Base-by-base conservation (phyloP, 495 filamentous ascomycete genomes). In the Trypethelium eluteriae region DNA sequence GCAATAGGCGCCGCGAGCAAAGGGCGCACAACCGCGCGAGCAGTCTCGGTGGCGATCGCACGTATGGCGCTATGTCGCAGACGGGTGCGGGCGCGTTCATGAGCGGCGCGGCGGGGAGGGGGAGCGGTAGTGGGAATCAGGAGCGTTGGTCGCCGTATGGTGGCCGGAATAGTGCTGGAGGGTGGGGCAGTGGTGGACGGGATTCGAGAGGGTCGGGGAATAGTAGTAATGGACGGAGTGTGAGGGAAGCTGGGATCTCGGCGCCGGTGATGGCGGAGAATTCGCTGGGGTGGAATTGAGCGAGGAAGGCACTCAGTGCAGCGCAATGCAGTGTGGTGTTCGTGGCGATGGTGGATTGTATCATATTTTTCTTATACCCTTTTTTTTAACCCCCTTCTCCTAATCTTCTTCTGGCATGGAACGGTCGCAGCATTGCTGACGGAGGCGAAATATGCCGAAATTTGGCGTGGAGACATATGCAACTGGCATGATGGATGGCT, bases 251-350 rank as follows among this genome's bases (percentile, higher is more conserved):
- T 78, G 83, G 69, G 82, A 92, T 92, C 70, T 89, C 87, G 50
- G 86, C 85, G 62, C 94, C 94, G 3, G 90, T 98, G 67, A 95
- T 93, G 82, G 90, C 93, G 50, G 94, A 96, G 82, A 98, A 98
- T 81, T 96, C 92, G 63, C 85, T 98, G 68, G 94, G 94, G 69
- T 98, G 94, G 94, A 97, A 96, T 80, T 98, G 71, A 78, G 62
- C 11, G 7, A 10, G 53, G 53, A n/a, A 44, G 14, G 25, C 25
- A 25, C 25, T 25, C 25, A 44, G 41, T 7, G 41, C 6, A 44
- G 14, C 0, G 14, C 6, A 44, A 44, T 7, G 14, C 7, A 44
- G 6, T 44, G 41, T 7, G 41, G 41, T 5, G 18, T 5, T 16
- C 11, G 16, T 14, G 12, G 49, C 11, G 18, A 32, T 34, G 53